Evolutionary conservation across 176 grass and related monocot species (phyloP), one percentile per base, ranked within the genome.

Genomic region (Triticum turgidum): DNA sequence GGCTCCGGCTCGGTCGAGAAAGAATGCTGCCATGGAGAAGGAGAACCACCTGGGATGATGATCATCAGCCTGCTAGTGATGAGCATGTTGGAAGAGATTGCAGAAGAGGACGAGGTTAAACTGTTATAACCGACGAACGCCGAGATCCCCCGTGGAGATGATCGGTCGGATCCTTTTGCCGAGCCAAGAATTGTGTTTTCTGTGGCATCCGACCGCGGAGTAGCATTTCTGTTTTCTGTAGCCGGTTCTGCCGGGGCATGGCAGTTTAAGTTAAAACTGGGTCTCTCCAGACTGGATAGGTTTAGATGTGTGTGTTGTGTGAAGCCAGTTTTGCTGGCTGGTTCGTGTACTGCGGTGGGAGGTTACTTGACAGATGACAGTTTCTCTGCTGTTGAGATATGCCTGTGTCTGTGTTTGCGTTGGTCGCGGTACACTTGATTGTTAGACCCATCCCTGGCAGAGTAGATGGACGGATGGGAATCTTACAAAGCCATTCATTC

Each of bases 291-390:
- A 80, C 58, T 80, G 82, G 79, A 85, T 83, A 81, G 88, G 59
- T 85, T 63, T 76, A 56, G 44, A 54, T 39, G 39, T 14, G 2
- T 67, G 12, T 61, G 29, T 83, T 82, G 64, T 82, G 38, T 41
- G 39, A 82, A 66, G 90, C 82, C 81, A 85, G 41, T 51, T 77
- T 30, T 72, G 71, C 82, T 85, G 89, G 80, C 65, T 77, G 12
- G 56, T 63, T 77, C 62, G 52, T 69, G 15, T 69, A 74, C n/a
- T 85, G 41, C 73, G 65, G 84, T 80, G 22, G 73, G 79, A 37
- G 89, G 89, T 87, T 90, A 66, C 33, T 4, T 52, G 51, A 54
- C 63, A 22, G 73, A 78, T 86, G 41, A 22, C 65, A 52, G 64
- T 86, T 79, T 75, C 72, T 83, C 69, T 86, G 47, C 39, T 39